Conservation (phyloP, 23 red algal genomes). For the Gracilaria vermiculophylla region DNA sequence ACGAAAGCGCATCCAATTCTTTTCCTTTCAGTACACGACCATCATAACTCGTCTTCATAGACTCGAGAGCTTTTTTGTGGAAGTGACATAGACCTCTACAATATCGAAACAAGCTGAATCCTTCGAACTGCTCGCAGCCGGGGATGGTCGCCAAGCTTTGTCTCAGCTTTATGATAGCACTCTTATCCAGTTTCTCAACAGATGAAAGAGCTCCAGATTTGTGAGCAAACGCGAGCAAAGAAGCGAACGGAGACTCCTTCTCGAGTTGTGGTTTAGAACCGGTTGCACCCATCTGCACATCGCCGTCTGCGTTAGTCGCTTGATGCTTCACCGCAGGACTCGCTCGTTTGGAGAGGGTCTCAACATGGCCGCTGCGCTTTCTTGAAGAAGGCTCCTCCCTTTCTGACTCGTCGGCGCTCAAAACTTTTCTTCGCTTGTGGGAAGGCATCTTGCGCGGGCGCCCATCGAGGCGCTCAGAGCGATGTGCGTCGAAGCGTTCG, state of each 20-base stretch:
- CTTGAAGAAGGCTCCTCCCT: neutral
- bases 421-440: neutral
- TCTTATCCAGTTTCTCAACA: neutral
- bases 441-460: neutral
- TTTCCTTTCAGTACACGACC: neutral
- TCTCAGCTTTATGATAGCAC: neutral
- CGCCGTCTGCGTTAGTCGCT: neutral
- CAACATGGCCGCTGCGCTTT: neutral
- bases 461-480: neutral
- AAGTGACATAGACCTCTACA: neutral
- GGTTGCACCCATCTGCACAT: neutral
- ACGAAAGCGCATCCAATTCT: neutral
- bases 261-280: neutral
- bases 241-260: neutral
- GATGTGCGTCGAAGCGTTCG: neutral
- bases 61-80: constrained; percentile 6
- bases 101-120: neutral
- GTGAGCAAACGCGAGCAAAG: constrained; percentile 1
- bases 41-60: neutral
- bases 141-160: constrained; percentile 18
- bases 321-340: neutral
- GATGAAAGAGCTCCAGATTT: neutral
- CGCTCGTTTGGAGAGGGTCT: neutral
- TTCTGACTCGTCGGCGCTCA: neutral
- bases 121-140: neutral